A percentile compares a stretch with the other conserved stretches of the same genome.
phyloP scores from a whole-genome alignment of 1,284 basidiomycete genomes.

The Ustilago trichophora region DNA sequence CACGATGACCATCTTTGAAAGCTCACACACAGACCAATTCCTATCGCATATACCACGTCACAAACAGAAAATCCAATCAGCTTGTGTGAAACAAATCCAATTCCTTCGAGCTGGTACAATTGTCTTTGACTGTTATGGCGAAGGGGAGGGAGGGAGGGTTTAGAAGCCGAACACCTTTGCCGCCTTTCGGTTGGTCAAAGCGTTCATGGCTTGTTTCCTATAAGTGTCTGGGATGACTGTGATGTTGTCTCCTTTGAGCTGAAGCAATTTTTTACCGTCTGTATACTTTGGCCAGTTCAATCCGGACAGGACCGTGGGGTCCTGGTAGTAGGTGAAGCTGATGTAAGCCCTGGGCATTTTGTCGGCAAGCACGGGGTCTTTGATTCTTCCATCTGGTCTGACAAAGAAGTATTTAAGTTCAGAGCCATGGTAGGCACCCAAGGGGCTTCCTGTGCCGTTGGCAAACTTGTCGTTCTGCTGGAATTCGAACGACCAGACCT shows the following conservation, averaged over 20 bases:
- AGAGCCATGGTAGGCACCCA: constrained; percentile 25
- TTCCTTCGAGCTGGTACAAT: no score
- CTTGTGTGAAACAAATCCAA: no score
- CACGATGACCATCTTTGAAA: constrained; percentile 41
- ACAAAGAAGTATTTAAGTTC: constrained; percentile 35
- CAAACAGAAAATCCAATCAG: no score
- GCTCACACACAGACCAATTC: no score
- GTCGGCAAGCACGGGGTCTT: constrained; percentile 21
- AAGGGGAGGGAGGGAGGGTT: no score
- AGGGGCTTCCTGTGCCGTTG: constrained; percentile 13
- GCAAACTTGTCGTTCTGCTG: constrained; percentile 31
- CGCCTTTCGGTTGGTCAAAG: constrained; percentile 15
- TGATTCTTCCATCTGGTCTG: constrained; percentile 13
- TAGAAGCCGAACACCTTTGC: constrained; percentile 32
- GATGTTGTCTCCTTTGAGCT: constrained; percentile 40
- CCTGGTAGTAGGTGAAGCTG: constrained; percentile 30
- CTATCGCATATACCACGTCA: no score
- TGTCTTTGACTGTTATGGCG: no score
- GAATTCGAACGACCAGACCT: constrained; percentile 30
- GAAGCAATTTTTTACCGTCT: constrained; percentile 12
- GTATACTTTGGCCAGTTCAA: constrained; percentile 28
- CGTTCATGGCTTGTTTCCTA: constrained; percentile 39
- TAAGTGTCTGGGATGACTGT: constrained; percentile 32
- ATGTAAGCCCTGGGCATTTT: constrained; percentile 31
- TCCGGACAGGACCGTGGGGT: constrained; percentile 19